A percentile compares a stretch with the other conserved stretches of the same genome.
These are phyloP conservation scores for Peribolospora kevripleyi DNA, from an alignment of 768 basidiomycete genomes.

Conservation along the genomic window DNA sequence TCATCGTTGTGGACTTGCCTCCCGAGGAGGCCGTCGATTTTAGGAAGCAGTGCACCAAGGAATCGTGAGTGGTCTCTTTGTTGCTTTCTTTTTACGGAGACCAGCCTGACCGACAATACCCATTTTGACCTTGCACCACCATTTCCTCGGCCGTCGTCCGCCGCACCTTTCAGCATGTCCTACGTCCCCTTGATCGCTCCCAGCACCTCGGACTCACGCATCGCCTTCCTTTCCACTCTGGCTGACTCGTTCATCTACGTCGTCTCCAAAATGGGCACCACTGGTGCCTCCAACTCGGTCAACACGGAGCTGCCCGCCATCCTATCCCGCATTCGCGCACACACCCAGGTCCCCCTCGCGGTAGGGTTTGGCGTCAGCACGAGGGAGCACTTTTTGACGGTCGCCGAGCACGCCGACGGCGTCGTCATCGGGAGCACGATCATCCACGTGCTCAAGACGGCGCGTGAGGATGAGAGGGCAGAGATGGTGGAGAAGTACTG, in stretches of 20 bases:
- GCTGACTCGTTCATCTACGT: constrained; percentile 96
- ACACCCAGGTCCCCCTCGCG: constrained; percentile 58
- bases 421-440: constrained; percentile 81
- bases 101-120: background rate
- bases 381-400: constrained; percentile 61
- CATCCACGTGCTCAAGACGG: constrained; percentile 50
- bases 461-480: constrained; percentile 24
- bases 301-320: constrained; percentile 66
- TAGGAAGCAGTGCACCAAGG: constrained; percentile 57
- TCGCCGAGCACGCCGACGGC: constrained; percentile 76
- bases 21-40: constrained; percentile 87
- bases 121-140: background rate
- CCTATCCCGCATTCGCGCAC: constrained; percentile 48
- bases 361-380: constrained; percentile 94
- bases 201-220: constrained; percentile 62
- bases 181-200: constrained; percentile 92
- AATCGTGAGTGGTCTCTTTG: constrained; percentile 33
- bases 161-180: constrained; percentile 36
- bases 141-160: background rate
- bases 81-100: background rate
- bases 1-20: constrained; percentile 90
- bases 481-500: constrained; percentile 47
- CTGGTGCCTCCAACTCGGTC: constrained; percentile 58
- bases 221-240: constrained; percentile 72
- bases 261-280: constrained; percentile 99